A percentile compares a stretch with the other conserved stretches of the same genome.
phyloP scores from a whole-genome alignment of 805 yeast species.

The Starmerella gropengiesseri region DNA sequence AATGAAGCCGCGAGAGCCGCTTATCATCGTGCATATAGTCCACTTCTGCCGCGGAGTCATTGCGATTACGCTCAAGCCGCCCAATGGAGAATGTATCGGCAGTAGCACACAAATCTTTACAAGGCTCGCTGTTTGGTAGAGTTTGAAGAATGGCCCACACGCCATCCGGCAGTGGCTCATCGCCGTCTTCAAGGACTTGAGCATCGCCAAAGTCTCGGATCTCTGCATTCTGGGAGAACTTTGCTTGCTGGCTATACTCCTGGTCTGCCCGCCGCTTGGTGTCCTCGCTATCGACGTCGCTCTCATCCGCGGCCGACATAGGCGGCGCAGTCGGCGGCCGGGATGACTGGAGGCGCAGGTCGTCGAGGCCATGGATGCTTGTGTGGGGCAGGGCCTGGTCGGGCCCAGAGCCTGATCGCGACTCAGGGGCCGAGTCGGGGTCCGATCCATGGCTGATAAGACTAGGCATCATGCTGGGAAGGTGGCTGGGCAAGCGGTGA shows the following conservation, averaged over 20 bases:
- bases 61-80: constrained; percentile 30
- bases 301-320: constrained; percentile 10
- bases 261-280: constrained; percentile 13
- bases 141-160: constrained; percentile 55
- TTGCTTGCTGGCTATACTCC: constrained; percentile 16
- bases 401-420: background rate
- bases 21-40: constrained; percentile 56
- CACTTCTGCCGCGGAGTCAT: constrained; percentile 26
- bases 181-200: constrained; percentile 9
- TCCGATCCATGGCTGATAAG: background rate
- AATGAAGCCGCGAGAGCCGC: constrained; percentile 76
- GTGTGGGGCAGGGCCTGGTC: background rate
- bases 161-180: constrained; percentile 37
- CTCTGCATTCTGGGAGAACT: constrained; percentile 16
- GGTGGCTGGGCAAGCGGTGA: too few species aligned
- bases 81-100: constrained; percentile 69
- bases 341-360: constrained; percentile 4
- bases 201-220: constrained; percentile 24
- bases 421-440: background rate
- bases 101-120: constrained; percentile 44
- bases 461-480: background rate
- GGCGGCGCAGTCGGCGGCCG: background rate
- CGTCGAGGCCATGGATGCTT: background rate
- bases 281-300: constrained; percentile 20
- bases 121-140: constrained; percentile 36